Conservation (phyloP, 2,329 filamentous ascomycete species). For the Trichoderma pleuroti region DNA sequence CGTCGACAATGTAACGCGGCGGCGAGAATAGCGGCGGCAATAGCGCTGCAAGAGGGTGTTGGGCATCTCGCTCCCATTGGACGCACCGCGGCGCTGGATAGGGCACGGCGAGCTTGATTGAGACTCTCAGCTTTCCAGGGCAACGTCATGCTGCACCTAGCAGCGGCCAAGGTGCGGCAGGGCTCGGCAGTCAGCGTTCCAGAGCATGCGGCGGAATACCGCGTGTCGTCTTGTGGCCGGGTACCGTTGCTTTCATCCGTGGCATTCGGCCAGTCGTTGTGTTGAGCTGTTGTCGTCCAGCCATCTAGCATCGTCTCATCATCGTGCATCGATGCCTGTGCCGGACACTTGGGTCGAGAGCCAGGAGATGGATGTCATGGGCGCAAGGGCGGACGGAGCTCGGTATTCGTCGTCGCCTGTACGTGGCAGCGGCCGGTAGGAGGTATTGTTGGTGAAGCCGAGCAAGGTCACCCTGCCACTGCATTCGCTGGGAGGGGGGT, state of each 20-base stretch:
- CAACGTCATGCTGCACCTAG: conserved; percentile 16
- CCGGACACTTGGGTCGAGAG: not conserved
- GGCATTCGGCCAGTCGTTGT: not conserved
- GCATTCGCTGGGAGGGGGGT: not conserved
- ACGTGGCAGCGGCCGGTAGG: not conserved
- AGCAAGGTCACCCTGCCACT: conserved; percentile 18
- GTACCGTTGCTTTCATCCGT: not conserved
- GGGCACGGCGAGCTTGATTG: conserved; percentile 8
- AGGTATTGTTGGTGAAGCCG: not conserved
- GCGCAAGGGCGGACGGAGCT: conserved; percentile 2
- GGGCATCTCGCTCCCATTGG: conserved; percentile 16
- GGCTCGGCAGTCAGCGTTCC: conserved; percentile 5
- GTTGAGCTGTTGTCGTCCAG: not conserved
- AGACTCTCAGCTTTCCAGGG: conserved; percentile 2
- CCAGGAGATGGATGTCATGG: not conserved
- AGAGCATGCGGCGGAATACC: not conserved
- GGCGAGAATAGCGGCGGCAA: conserved; percentile 15
- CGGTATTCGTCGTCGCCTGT: conserved; percentile 2
- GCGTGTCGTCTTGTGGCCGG: not conserved
- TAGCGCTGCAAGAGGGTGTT: conserved; percentile 14
- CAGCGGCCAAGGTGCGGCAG: conserved; percentile 7
- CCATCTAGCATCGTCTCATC: not conserved
- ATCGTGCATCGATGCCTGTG: not conserved
- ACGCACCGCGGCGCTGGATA: conserved; percentile 13
- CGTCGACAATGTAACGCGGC: not conserved